A percentile compares a stretch with the other conserved stretches of the same genome.
Evolutionary conservation across 2,329 filamentous ascomycete species (phyloP).

Genomic region (Aspergillus unguis): DNA sequence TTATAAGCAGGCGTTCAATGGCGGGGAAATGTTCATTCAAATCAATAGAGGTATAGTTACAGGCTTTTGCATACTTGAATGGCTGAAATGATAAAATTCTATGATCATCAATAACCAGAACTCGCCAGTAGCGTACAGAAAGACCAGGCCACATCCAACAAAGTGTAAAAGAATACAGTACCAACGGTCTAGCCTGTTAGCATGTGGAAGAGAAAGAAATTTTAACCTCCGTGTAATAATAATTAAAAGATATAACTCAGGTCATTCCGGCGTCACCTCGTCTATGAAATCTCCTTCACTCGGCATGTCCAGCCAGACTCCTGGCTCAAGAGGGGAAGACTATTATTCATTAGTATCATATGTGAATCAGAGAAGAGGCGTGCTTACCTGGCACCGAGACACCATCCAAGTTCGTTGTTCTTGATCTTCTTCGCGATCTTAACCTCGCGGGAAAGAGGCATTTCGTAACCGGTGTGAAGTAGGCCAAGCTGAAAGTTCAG

Average conservation of each 20-base stretch:
- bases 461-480: constrained; percentile 93
- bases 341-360: constrained; percentile 40
- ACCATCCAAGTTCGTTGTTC: constrained; percentile 95
- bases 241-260: constrained; percentile 15
- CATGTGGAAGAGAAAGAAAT: constrained; percentile 24
- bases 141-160: constrained; percentile 6
- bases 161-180: constrained; percentile 9
- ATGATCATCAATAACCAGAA: constrained; percentile 4
- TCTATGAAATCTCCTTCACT: constrained; percentile 66
- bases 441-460: constrained; percentile 93
- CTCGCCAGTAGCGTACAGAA: constrained; percentile 14
- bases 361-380: constrained; percentile 8
- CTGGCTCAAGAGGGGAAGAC: constrained; percentile 76
- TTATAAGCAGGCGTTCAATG: neutral
- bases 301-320: constrained; percentile 88
- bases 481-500: constrained; percentile 94
- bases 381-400: constrained; percentile 85
- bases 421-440: constrained; percentile 99
- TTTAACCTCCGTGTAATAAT: constrained; percentile 22
- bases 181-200: constrained; percentile 23
- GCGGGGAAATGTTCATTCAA: neutral
- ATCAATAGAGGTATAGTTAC: neutral
- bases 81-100: constrained; percentile 9
- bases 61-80: neutral
- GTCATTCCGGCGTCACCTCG: constrained; percentile 16